Conservation (phyloP, 2,329 filamentous ascomycete species). For the Huntiella moniliformis region DNA sequence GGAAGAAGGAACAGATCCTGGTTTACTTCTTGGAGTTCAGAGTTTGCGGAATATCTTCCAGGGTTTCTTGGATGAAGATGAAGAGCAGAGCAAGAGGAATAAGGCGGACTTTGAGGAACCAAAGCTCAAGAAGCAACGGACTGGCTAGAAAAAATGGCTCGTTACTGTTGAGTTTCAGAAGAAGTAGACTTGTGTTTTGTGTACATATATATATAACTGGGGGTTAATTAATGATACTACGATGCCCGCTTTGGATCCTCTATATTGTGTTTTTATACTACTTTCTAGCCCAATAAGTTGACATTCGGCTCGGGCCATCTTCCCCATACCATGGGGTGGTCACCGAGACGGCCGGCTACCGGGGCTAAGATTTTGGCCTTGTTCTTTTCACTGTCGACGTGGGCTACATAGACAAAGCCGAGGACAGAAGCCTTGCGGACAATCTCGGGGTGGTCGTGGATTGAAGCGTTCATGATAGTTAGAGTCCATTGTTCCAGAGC, state of each 20-base stretch:
- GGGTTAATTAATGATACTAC: background rate
- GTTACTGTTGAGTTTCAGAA: background rate
- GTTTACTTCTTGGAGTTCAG: conserved; percentile 54
- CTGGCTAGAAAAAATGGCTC: background rate
- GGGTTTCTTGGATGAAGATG: conserved; percentile 29
- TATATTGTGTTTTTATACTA: background rate
- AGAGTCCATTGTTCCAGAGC: conserved; percentile 65
- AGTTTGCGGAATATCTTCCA: conserved; percentile 54
- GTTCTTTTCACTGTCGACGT: conserved; percentile 70
- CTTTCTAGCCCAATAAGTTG: conserved; percentile 42
- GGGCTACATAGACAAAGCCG: conserved; percentile 83
- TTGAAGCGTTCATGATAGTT: conserved; percentile 62
- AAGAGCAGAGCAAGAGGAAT: background rate
- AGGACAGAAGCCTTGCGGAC: conserved; percentile 69
- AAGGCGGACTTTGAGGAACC: background rate
- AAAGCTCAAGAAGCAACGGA: conserved; percentile 1
- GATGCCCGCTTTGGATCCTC: background rate
- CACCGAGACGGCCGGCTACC: conserved; percentile 61
- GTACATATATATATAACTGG: background rate
- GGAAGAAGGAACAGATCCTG: conserved; percentile 61
- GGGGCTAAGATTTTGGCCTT: conserved; percentile 70
- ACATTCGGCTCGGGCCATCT: conserved; percentile 73
- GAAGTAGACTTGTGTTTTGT: background rate
- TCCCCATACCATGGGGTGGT: conserved; percentile 65
- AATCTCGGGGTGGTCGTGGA: conserved; percentile 48